A percentile compares a stretch with the other conserved stretches of the same genome.
Conservation (phyloP, 2,329 filamentous ascomycete genomes). For the Blastomyces parvus region DNA sequence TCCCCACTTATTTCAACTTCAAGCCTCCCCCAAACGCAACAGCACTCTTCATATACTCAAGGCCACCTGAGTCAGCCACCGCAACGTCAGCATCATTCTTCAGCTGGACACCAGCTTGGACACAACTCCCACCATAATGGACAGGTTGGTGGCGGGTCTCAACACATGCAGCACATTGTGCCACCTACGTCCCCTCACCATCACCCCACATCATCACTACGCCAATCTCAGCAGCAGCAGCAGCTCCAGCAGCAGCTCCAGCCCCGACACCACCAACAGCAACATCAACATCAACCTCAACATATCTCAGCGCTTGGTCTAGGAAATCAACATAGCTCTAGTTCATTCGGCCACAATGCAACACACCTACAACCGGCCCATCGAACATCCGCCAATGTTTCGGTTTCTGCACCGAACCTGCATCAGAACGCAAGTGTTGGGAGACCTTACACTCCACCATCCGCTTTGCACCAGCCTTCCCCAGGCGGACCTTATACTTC, state of each 20-base stretch:
- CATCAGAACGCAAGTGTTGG: constrained; percentile 18
- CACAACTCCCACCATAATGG: constrained; percentile 3
- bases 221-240: constrained; percentile 13
- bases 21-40: neutral
- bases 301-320: constrained; percentile 28
- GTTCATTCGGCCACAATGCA: constrained; percentile 27
- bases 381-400: constrained; percentile 18
- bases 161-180: constrained; percentile 7
- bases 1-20: constrained; percentile 13
- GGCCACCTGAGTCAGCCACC: constrained; percentile 17
- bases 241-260: constrained; percentile 15
- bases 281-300: constrained; percentile 23
- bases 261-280: constrained; percentile 24
- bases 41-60: constrained; percentile 12
- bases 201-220: constrained; percentile 26
- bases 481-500: constrained; percentile 10
- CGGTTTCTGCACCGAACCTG: neutral
- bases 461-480: constrained; percentile 24
- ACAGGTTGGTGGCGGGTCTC: neutral
- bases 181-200: constrained; percentile 22
- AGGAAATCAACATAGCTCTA: constrained; percentile 17
- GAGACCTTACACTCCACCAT: constrained; percentile 34
- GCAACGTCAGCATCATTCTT: constrained; percentile 2
- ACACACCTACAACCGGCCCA: constrained; percentile 15
- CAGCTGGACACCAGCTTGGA: constrained; percentile 1